Percentiles rank a stretch among this genome's conserved stretches.
These are phyloP conservation scores for Colletotrichum cereale DNA, from an alignment of 2,329 filamentous ascomycete genomes.

Conservation along the genomic window DNA sequence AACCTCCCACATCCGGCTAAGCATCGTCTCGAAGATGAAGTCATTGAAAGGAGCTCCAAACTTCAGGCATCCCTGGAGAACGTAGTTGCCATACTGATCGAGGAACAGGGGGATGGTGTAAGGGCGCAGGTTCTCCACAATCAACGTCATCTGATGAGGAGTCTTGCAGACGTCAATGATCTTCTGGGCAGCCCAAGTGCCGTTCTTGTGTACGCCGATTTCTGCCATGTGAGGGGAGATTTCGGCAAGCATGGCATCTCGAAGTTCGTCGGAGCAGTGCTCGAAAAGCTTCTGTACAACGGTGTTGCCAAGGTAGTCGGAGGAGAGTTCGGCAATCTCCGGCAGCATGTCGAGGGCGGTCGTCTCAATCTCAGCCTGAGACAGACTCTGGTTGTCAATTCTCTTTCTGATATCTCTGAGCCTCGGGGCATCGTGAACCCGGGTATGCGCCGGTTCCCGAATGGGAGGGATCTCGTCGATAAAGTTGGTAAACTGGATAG, in stretches of 20 bases:
- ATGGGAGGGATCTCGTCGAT: slow-evolving; percentile 89
- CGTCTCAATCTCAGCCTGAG: slow-evolving; percentile 88
- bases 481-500: slow-evolving; percentile 80
- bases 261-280: slow-evolving; percentile 89
- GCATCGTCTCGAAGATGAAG: slow-evolving; percentile 98
- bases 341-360: slow-evolving; percentile 95
- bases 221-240: slow-evolving; percentile 94
- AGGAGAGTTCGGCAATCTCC: slow-evolving; percentile 93
- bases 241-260: slow-evolving; percentile 89
- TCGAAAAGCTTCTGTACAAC: slow-evolving; percentile 99
- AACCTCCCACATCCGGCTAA: slow-evolving; percentile 93
- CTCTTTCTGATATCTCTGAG: slow-evolving; percentile 96
- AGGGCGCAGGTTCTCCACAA: slow-evolving; percentile 85
- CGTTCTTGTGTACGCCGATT: slow-evolving; percentile 99
- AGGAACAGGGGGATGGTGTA: slow-evolving; percentile 94
- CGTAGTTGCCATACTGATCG: slow-evolving; percentile 98
- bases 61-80: slow-evolving; percentile 94
- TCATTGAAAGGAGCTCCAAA: slow-evolving; percentile 91
- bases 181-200: slow-evolving; percentile 99
- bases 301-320: slow-evolving; percentile 97
- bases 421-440: slow-evolving; percentile 93
- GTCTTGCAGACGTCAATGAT: slow-evolving; percentile 97
- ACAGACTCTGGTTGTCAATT: slow-evolving; percentile 94
- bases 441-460: slow-evolving; percentile 87
- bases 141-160: slow-evolving; percentile 82